Percentiles rank a stretch among this genome's conserved stretches.
phyloP scores from a whole-genome alignment of 2,329 filamentous ascomycete species.

The Cladosporium sp. region DNA sequence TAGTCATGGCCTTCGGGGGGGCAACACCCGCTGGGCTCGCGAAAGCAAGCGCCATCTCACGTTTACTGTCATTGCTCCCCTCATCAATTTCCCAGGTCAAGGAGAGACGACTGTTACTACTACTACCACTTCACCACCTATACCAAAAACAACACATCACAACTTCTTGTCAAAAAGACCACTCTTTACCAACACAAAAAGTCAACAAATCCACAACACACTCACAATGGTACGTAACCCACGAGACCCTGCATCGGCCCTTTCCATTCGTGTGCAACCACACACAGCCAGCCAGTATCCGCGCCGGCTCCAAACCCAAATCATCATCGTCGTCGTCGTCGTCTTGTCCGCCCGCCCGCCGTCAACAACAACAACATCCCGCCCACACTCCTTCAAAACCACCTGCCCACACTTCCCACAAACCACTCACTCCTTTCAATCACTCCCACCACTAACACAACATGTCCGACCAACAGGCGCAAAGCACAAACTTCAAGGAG shows the following conservation, averaged over 20 bases:
- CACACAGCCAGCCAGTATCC: background rate
- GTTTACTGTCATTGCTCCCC: background rate
- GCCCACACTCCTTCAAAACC: background rate
- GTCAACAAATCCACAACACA: background rate
- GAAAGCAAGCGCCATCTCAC: background rate
- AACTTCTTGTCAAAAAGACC: no score
- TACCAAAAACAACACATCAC: background rate
- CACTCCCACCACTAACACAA: slow-evolving; percentile 15
- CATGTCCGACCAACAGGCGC: slow-evolving; percentile 49
- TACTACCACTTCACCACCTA: no score
- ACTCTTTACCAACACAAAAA: background rate
- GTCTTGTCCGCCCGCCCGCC: no score
- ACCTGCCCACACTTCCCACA: background rate
- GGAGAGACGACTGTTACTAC: no score
- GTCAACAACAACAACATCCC: slow-evolving; percentile 13
- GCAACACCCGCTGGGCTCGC: background rate
- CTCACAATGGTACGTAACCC: slow-evolving; percentile 13
- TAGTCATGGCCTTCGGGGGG: no score
- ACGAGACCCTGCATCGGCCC: slow-evolving; percentile 10
- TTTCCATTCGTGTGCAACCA: slow-evolving; percentile 9
- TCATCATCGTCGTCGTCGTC: no score
- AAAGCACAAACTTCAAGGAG: slow-evolving; percentile 99
- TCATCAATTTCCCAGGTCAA: background rate
- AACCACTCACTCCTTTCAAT: background rate
- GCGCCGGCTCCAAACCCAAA: slow-evolving; percentile 10